Evolutionary conservation across 75 land plant genomes (phyloP), one percentile per base, ranked within the genome.

Genomic region (Selaginella tamariscina): DNA sequence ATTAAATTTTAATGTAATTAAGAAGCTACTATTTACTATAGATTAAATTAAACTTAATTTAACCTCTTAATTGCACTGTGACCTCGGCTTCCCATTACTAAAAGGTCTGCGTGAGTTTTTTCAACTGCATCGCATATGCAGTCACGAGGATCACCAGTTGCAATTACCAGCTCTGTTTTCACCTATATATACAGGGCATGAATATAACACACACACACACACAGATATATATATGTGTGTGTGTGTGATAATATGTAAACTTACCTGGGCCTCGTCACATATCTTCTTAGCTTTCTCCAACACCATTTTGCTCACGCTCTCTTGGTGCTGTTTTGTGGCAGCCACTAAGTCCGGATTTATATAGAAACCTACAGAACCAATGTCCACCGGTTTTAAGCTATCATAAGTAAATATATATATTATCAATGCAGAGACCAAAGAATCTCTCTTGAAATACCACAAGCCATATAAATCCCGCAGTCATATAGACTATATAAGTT

Each of bases 81-180:
- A 26, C 62, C 62, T 5, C 62, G 62, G 26, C 62, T 59, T 59
- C 62, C 62, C 62, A 59, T 59, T n/a, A 59, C 62, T 23, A 59
- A n/a, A 8, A 59, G 8, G 26, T 59, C 62, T 5, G 62, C 62
- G 21, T 59, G 23, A 8, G 21, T 21, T 23, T 59, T 59, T 27
- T 59, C 62, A 8, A 59, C 62, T 5, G 62, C 62, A n/a, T 59
- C 62, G 26, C 62, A 59, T 8, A 59, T 59, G 21, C 62, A 9
- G 62, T 59, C 62, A 8, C 62, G 24, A 23, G 62, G 24, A 59
- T 59, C 62, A 9, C 62, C 62, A 21, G 62, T 23, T 8, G 62
- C 26, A 5, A 59, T 27, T 23, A 59, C 8, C 2, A 59, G 26
- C 21, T 59, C 62, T 59, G 62, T 2, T 2, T 59, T 5, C 11